Evolutionary conservation across 2,329 filamentous ascomycete species (phyloP).

Genomic region (Ilyonectria robusta): DNA sequence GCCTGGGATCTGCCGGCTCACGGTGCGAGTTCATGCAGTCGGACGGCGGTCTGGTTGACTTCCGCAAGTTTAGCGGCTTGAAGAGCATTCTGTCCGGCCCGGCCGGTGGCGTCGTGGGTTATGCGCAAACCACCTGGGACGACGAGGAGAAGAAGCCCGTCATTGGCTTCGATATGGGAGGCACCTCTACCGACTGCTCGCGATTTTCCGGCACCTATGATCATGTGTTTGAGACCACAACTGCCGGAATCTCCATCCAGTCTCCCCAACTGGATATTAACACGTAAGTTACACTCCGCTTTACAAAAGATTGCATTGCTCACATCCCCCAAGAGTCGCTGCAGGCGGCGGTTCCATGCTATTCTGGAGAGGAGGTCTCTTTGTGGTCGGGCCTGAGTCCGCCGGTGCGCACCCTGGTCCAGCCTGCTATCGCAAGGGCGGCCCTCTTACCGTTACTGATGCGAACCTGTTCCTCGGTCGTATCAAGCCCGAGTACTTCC

Average conservation of each 20-base stretch:
- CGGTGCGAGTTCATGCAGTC: slow-evolving; percentile 62
- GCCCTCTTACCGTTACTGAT: slow-evolving; percentile 80
- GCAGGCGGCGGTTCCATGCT: slow-evolving; percentile 81
- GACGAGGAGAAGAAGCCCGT: slow-evolving; percentile 76
- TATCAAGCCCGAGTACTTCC: slow-evolving; percentile 74
- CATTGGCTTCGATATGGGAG: slow-evolving; percentile 81
- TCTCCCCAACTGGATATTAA: slow-evolving; percentile 87
- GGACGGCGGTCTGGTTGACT: slow-evolving; percentile 65
- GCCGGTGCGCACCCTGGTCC: slow-evolving; percentile 80
- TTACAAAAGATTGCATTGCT: background rate
- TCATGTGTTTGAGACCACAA: slow-evolving; percentile 79
- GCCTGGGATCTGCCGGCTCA: slow-evolving; percentile 47
- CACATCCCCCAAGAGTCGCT: slow-evolving; percentile 64
- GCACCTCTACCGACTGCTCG: slow-evolving; percentile 83
- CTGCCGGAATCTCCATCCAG: slow-evolving; percentile 83
- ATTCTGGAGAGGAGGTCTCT: slow-evolving; percentile 80
- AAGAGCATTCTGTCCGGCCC: slow-evolving; percentile 81
- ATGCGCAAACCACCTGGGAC: slow-evolving; percentile 81
- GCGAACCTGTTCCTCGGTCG: slow-evolving; percentile 79
- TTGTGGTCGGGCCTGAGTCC: slow-evolving; percentile 80
- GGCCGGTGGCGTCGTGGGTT: slow-evolving; percentile 84
- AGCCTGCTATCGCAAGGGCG: slow-evolving; percentile 80
- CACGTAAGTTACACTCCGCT: slow-evolving; percentile 59
- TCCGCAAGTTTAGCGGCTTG: slow-evolving; percentile 76
- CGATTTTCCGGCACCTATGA: slow-evolving; percentile 69